Conservation (phyloP, 257 asterid genomes). For the Galeopsis tetrahit region DNA sequence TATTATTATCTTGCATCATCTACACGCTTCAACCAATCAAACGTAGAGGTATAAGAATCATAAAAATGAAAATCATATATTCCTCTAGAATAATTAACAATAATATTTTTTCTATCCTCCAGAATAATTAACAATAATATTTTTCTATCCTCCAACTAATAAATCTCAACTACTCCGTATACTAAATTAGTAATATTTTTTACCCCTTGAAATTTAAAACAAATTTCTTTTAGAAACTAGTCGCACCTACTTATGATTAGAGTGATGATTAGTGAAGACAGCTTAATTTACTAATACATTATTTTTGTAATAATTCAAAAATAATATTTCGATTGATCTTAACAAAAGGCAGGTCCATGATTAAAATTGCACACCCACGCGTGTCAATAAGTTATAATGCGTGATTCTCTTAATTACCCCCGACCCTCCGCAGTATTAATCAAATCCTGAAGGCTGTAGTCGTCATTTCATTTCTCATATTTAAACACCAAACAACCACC, state of each 20-base stretch:
- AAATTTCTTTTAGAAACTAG: neutral
- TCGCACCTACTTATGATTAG: slow-evolving; percentile 21
- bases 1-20: too few relatives aligned
- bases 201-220: too few relatives aligned
- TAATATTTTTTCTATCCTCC: too few relatives aligned
- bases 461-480: slow-evolving; percentile 39
- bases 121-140: too few relatives aligned
- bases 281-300: neutral
- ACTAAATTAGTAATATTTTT: too few relatives aligned
- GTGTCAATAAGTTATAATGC: slow-evolving; percentile 13
- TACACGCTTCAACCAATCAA: too few relatives aligned
- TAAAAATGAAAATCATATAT: too few relatives aligned
- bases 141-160: too few relatives aligned
- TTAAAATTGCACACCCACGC: slow-evolving; percentile 37
- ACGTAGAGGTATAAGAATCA: too few relatives aligned
- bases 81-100: too few relatives aligned
- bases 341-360: slow-evolving; percentile 33
- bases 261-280: slow-evolving; percentile 28
- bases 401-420: slow-evolving; percentile 33
- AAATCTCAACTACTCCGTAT: too few relatives aligned
- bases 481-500: slow-evolving; percentile 62
- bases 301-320: neutral
- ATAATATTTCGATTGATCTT: neutral
- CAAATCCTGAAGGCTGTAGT: neutral
- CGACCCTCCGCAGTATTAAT: neutral